Base-by-base conservation (phyloP, 2,329 filamentous ascomycete genomes). In the Microsporum canis region DNA sequence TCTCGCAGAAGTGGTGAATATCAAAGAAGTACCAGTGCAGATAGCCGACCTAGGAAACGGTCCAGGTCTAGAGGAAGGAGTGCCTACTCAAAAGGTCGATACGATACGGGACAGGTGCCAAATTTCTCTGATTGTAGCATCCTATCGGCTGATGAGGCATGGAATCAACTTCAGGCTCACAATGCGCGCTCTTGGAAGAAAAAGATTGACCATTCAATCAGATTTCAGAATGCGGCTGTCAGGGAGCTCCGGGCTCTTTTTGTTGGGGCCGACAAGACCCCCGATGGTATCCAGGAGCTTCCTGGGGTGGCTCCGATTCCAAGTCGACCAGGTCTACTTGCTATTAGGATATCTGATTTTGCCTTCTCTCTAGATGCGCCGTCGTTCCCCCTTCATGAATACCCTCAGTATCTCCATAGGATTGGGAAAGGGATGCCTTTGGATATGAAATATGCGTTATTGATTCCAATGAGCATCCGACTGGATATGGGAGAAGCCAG, bases 361-460 rank as follows among this genome's bases (percentile, higher is more conserved):
- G 87, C 92, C 65, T 80, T 99, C 60, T 79, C 85, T 36, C 80
- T 99, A 62, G 94, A 97, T 73, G 96, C 96, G 71, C 94, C 94
- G 0, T 92, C 89, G 0, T 99, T 99, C 71, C 87, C 91, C 0
- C 78, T 95, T 62, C 80, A 84, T 2, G 86, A 96, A 10, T 84
- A 92, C 60, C 88, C 92, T 0, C 83, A 88, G 14, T 99, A 95
- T 71, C 78, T 99, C 31, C 83, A 96, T 70, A 84, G 84, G 56
- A 86, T 97, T 62, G 94, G 94, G n/a, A 99, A 99, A 76, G 94
- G 94, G 0, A 95, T 99, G 84, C 94, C 94, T 0, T 81, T 84
- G 64, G 87, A 95, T 68, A 99, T 91, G 83, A 80, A 92, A 69
- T 99, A 97, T 71, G 86, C 90, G 7, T 79, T 99, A 23, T 80